These are phyloP conservation scores for Phytophthora sp. DNA, from an alignment of 352 stramenopile species.

Conservation along the genomic window DNA sequence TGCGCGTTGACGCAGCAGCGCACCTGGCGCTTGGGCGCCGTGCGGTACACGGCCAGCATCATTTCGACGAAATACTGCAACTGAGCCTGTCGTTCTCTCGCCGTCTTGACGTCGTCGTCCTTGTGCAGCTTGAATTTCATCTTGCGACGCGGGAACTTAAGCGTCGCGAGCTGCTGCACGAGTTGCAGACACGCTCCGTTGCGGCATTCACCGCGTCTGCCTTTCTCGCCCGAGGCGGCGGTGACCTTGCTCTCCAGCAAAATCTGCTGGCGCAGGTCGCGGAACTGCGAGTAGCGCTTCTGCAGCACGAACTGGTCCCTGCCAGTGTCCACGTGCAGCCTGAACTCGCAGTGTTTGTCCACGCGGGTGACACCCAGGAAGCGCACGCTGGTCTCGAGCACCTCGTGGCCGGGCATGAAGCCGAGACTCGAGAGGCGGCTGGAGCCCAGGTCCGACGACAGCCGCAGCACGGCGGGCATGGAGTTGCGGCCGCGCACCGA, in stretches of 20 bases:
- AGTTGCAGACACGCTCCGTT: conserved; percentile 54
- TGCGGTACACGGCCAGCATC: conserved; percentile 57
- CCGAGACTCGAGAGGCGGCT: conserved; percentile 22
- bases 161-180: conserved; percentile 30
- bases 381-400: conserved; percentile 44
- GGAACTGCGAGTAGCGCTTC: conserved; percentile 80
- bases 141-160: conserved; percentile 68
- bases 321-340: conserved; percentile 61
- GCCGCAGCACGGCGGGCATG: conserved; percentile 7
- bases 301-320: conserved; percentile 57
- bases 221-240: conserved; percentile 7
- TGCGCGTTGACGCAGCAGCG: conserved; percentile 63
- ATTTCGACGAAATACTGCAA: conserved; percentile 65
- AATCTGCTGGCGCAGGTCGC: conserved; percentile 57
- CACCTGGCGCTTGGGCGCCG: conserved; percentile 49
- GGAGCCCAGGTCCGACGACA: conserved; percentile 20
- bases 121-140: conserved; percentile 30
- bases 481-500: conserved; percentile 5
- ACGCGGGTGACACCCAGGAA: conserved; percentile 51
- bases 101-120: conserved; percentile 36
- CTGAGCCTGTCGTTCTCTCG: conserved; percentile 38
- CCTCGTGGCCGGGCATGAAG: conserved; percentile 35
- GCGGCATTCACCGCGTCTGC: conserved; percentile 28
- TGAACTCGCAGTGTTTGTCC: conserved; percentile 56
- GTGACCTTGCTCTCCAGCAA: conserved; percentile 24